Base-by-base conservation (phyloP, 345 rosid genomes). In the Hibiscus tridactylites region DNA sequence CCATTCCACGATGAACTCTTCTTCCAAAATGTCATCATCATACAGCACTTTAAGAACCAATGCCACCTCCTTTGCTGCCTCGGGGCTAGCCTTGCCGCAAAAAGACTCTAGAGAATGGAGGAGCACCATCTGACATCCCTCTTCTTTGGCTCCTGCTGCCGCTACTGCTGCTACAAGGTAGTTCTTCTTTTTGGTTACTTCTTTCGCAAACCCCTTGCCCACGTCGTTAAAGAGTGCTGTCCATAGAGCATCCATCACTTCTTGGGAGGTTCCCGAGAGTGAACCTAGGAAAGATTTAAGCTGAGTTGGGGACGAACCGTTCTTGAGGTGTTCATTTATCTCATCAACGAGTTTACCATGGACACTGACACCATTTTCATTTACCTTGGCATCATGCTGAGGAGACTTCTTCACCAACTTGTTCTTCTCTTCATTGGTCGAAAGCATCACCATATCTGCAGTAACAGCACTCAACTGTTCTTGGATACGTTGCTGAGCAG, bases 371-470 rank as follows among this genome's bases (percentile, higher is more conserved):
- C 86, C 85, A 61, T 81, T 81, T 73, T 71, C 86, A 5, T 42
- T 29, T 9, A 33, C 65, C 44, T 76, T 79, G 4, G 15, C 37
- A 70, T 85, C 82, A 26, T 13, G 63, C 66, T 76, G 83, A 0
- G 82, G 73, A 7, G 76, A 60, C 28, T 79, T 84, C 74, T 78
- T 84, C 21, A 24, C 77, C 0, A 80, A 53, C 71, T 88, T 86
- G 24, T 80, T 78, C 85, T 73, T 83, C 58, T 79, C 84, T 73
- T 87, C 95, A 28, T 62, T 35, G 0, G 88, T 71, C 61, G 90
- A 70, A 13, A 94, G 88, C 88, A 94, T 87, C 10, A 93, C 97
- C 97, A 93, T 84, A 65, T 93, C 97, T 0, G 97, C 98, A 39
- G 98, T 94, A 50, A 61, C 95, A 73, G 95, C 79, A 81, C 83